A percentile compares a stretch with the other conserved stretches of the same genome.
phyloP scores from a whole-genome alignment of 2,329 filamentous ascomycete species.

The Dothideomycetes sp. region DNA sequence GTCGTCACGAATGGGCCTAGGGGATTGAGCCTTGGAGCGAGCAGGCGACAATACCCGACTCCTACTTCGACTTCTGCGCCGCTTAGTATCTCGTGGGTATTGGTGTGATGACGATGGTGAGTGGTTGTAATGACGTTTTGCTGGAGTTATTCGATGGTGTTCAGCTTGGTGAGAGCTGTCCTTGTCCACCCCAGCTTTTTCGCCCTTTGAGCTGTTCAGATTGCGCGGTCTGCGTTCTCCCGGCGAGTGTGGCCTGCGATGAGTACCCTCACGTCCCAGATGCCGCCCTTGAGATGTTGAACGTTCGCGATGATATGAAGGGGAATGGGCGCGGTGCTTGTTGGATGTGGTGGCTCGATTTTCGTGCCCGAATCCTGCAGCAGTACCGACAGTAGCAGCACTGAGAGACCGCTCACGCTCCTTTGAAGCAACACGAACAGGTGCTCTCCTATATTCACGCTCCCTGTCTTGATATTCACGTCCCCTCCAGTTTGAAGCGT shows the following conservation, averaged over 20 bases:
- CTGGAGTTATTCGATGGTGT: background rate
- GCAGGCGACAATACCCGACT: background rate
- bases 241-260: background rate
- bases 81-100: conserved; percentile 10
- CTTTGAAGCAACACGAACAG: conserved; percentile 19
- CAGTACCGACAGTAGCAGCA: background rate
- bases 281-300: background rate
- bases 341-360: background rate
- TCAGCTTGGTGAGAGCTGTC: background rate
- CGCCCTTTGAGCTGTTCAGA: background rate
- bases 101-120: conserved; percentile 13
- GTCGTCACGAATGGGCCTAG: conserved; percentile 21
- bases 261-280: background rate
- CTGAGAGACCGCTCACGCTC: conserved; percentile 7
- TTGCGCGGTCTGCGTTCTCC: background rate
- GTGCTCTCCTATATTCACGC: background rate
- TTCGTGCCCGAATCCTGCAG: background rate
- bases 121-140: conserved; percentile 11
- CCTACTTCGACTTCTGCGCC: conserved; percentile 10
- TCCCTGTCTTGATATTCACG: background rate
- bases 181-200: background rate
- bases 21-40: conserved; percentile 19
- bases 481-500: background rate
- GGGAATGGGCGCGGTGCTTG: background rate
- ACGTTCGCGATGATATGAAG: background rate